Conservation (phyloP, 2,329 filamentous ascomycete species). For the Penicillium sp. region DNA sequence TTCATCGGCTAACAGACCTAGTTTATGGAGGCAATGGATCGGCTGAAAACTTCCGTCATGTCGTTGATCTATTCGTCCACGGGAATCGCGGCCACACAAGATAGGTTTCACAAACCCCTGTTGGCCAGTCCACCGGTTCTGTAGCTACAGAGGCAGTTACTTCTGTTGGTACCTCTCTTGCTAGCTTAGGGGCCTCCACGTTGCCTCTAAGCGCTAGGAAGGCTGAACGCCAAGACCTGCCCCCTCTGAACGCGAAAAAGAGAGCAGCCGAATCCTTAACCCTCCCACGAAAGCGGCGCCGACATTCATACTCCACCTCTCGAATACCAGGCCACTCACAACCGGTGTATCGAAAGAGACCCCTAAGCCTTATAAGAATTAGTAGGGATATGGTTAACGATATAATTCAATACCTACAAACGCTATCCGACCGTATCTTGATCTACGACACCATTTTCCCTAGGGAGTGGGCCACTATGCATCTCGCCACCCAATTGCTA, state of each 20-base stretch:
- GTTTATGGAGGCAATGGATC: not conserved
- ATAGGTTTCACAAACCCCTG: not conserved
- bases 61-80: not conserved
- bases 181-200: not conserved
- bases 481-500: no score
- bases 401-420: not conserved
- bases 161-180: not conserved
- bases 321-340: not conserved
- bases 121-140: not conserved
- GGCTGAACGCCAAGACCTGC: not conserved
- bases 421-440: not conserved
- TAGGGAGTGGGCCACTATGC: no score
- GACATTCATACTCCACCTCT: not conserved
- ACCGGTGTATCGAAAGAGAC: not conserved
- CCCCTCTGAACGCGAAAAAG: no score
- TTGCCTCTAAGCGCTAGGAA: not conserved
- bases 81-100: not conserved
- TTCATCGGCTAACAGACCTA: not conserved
- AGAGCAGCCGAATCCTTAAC: not conserved
- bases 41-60: not conserved
- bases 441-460: no score
- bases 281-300: not conserved
- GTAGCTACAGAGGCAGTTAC: not conserved
- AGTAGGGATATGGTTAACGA: not conserved
- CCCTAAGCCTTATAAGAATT: not conserved